These are phyloP conservation scores for Primulina eburnea DNA, from an alignment of 257 asterid genomes.

Conservation along the genomic window DNA sequence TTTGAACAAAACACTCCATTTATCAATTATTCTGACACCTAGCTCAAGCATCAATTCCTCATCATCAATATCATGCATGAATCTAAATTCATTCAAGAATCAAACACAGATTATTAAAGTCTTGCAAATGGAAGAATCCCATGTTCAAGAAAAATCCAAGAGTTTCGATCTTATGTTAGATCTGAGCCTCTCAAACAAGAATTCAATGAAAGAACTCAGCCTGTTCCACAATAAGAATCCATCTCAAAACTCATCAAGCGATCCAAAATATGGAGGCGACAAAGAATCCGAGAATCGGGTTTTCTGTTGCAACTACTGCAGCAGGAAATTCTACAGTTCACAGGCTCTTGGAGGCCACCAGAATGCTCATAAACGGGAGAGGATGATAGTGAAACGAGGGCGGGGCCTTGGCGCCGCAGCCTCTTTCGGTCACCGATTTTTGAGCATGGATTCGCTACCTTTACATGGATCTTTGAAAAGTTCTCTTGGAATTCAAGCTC, in stretches of 20 bases:
- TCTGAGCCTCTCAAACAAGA: too few relatives aligned
- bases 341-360: conserved; percentile 98
- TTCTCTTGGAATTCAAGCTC: conserved; percentile 60
- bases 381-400: conserved; percentile 69
- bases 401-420: conserved; percentile 21
- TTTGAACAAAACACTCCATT: too few relatives aligned
- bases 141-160: background rate
- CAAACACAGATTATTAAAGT: too few relatives aligned
- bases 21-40: too few relatives aligned
- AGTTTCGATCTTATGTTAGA: conserved; percentile 32
- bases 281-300: conserved; percentile 42
- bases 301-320: conserved; percentile 85
- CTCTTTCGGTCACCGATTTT: conserved; percentile 23
- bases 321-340: conserved; percentile 76
- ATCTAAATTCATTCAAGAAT: too few relatives aligned
- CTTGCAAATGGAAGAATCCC: background rate
- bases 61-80: too few relatives aligned
- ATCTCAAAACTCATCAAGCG: background rate
- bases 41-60: too few relatives aligned
- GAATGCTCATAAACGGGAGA: conserved; percentile 84
- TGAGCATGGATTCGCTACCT: conserved; percentile 60
- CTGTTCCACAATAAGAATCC: conserved; percentile 28
- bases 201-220: conserved; percentile 41
- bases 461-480: conserved; percentile 55
- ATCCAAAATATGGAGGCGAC: background rate